These are phyloP conservation scores for Panicum miliaceum DNA, from an alignment of 176 grass and related monocot genomes.

Conservation along the genomic window DNA sequence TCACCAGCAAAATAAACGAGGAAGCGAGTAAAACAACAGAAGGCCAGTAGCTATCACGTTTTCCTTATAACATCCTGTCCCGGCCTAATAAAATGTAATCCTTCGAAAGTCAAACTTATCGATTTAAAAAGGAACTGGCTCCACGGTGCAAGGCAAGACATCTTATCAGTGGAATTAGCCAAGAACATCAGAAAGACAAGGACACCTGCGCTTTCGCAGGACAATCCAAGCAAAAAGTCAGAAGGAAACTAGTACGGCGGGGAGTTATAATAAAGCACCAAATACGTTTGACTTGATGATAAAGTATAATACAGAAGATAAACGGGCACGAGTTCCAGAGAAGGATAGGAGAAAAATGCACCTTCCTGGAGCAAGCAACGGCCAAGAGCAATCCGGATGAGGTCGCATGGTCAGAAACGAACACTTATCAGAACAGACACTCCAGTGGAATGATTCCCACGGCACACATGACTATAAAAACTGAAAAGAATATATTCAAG, in stretches of 20 bases:
- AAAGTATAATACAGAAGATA: constrained; percentile 1
- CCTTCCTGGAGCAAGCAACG: constrained; percentile 51
- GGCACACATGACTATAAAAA: constrained; percentile 23
- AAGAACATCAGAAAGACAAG: constrained; percentile 37
- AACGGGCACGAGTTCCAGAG: constrained; percentile 3
- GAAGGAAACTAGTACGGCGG: constrained; percentile 23
- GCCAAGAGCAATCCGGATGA: constrained; percentile 10
- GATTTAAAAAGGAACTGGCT: constrained; percentile 22
- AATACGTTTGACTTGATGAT: constrained; percentile 29
- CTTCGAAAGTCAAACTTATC: constrained; percentile 39
- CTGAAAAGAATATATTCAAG: constrained; percentile 48
- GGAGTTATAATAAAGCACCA: constrained; percentile 2
- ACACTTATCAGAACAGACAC: background rate
- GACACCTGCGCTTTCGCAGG: background rate
- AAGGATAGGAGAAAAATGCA: constrained; percentile 20
- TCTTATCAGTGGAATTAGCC: constrained; percentile 20
- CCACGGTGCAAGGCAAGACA: constrained; percentile 20
- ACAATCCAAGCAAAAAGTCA: constrained; percentile 31
- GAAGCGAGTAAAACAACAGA: constrained; percentile 16
- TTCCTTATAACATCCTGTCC: constrained; percentile 24
- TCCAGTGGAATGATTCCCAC: constrained; percentile 15
- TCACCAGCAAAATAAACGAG: constrained; percentile 19
- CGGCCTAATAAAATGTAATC: constrained; percentile 23
- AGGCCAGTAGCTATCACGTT: background rate
- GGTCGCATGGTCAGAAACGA: constrained; percentile 36